A percentile compares a stretch with the other conserved stretches of the same genome.
These are phyloP conservation scores for Xylaria sp. DNA, from an alignment of 2,329 filamentous ascomycete species.

Conservation along the genomic window DNA sequence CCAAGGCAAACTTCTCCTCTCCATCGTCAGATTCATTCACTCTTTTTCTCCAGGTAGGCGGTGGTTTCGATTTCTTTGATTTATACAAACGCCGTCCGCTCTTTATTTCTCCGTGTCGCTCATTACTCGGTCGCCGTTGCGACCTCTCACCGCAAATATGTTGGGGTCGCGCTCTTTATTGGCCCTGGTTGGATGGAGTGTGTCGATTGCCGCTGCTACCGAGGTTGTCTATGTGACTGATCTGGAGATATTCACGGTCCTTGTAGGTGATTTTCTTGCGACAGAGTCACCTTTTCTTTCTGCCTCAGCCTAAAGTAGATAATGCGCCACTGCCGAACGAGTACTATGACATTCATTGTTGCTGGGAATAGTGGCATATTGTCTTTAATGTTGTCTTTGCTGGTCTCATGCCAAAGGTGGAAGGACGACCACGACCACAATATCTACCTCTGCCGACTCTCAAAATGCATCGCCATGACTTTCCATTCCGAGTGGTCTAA, in stretches of 20 bases:
- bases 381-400: not conserved
- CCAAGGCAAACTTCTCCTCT: conserved; percentile 20
- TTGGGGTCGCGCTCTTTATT: conserved; percentile 29
- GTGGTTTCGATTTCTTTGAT: not conserved
- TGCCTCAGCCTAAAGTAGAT: not conserved
- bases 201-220: conserved; percentile 37
- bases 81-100: conserved; percentile 9
- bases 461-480: not conserved
- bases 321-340: not conserved
- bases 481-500: conserved; percentile 15
- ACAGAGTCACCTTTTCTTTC: not conserved
- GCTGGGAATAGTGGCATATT: too few species aligned
- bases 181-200: conserved; percentile 28
- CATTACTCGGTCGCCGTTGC: conserved; percentile 30
- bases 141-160: conserved; percentile 25
- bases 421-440: not conserved
- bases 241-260: conserved; percentile 47
- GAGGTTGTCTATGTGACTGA: conserved; percentile 50
- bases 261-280: conserved; percentile 42
- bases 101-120: conserved; percentile 27
- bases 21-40: conserved; percentile 12
- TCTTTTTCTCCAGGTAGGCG: conserved; percentile 19
- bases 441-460: not conserved
- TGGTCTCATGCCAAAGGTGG: not conserved
- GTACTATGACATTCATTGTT: too few species aligned